Base-by-base conservation (phyloP, 805 yeast genomes). In the Cyberlindnera petersonii region DNA sequence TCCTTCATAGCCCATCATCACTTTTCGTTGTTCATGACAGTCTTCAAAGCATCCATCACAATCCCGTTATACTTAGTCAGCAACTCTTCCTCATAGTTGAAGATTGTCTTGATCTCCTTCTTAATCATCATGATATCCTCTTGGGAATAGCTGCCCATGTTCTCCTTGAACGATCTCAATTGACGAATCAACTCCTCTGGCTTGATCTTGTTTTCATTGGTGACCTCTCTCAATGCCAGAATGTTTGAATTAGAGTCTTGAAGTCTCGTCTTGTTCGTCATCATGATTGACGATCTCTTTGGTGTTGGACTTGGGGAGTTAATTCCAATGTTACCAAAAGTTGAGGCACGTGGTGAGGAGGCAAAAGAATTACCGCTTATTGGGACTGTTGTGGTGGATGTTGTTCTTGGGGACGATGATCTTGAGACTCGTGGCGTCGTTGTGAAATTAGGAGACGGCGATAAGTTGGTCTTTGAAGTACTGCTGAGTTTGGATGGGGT, bases 31-130 rank as follows among this genome's bases (percentile, higher is more conserved):
- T 37, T 33, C 19, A 42, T 46, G 19, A 32, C n/a, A 21, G 19
- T 33, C 26, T 35, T 36, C 33, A 49, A 27, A 9, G 47, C 44
- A 35, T 34, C 44, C 18, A 47, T 26, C 9, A 53, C 44, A 9
- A 33, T 27, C 1, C 24, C 33, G 21, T 46, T 71, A 44, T 69
- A 71, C 20, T 44, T 58, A 28, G 64, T 64, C 27, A 72, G 49
- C 7, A 69, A 24, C 26, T 57, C 56, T 11, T 47, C 42, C 24
- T 53, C 60, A 15, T 38, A 47, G 20, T 44, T 46, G 44, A 56
- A 53, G 11, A 53, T 40, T 3, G 28, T 31, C 13, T 47, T 32
- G 9, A 60, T 22, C 29, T 52, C 58, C 7, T 42, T 47, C 37
- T 63, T 44, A 4, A 58, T 57, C 3, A 26, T n/a, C 18, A 30